Evolutionary conservation across 1,139 yeast genomes (phyloP), one percentile per base, ranked within the genome.

Genomic region (Torulaspora globosa): DNA sequence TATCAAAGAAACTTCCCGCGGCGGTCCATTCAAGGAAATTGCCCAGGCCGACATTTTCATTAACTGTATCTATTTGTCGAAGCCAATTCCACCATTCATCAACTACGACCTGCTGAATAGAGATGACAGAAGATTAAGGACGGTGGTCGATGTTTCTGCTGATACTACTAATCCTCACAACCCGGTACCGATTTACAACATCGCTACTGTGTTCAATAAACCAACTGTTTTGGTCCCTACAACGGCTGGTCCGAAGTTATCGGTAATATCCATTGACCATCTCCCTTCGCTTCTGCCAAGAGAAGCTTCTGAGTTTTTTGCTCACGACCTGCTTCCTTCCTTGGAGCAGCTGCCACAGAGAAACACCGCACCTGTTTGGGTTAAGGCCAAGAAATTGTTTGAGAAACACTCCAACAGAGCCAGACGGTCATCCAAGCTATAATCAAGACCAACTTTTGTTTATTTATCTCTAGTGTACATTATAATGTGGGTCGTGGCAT

Each of bases 161-260:
- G 98, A 94, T 70, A 92, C 97, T 43, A 92, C 98, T 47, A 94
- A 92, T 69, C 97, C 97, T 50, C 94, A 89, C 74, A 92, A 92
- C 72, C 98, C 98, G 51, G 79, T 92, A 53, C 98, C 98, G 54
- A 92, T 92, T 47, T 94, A 92, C 70, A 74, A 79, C 28, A 75
- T 87, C 56, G 95, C 96, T 47, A 92, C 98, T 27, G 90, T 84
- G 11, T 92, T 92, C 72, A 78, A 80, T 56, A 80, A 86, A 58
- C 99, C 98, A 57, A 89, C 96, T 7, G 97, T 87, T 36, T 70
- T 71, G 11, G 97, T 90, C 38, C 78, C 81, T 54, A 82, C 92
- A 36, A 74, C 82, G 23, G 73, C 70, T 24, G 97, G 96, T 43
- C 90, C 92, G 51, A 87, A 88, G 65, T 71, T 92, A 59, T 84